These are phyloP conservation scores for Vitis hybrid DNA, from an alignment of 177 flowering plant species.

Conservation along the genomic window DNA sequence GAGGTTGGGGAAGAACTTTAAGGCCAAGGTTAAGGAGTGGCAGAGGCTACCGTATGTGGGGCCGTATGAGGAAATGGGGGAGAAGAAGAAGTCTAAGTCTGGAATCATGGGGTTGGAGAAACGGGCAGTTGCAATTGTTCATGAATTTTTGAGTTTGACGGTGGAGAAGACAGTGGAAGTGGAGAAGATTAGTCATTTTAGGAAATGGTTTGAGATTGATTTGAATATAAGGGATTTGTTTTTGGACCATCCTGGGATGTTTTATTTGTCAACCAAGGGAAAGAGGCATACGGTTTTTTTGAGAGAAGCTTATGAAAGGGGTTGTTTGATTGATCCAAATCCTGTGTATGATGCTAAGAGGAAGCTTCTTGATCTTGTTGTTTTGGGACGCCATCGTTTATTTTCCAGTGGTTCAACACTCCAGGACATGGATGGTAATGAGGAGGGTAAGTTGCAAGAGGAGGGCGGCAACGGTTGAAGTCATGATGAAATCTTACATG, in stretches of 20 bases:
- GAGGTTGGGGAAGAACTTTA: slow-evolving; percentile 70
- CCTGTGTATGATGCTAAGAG: slow-evolving; percentile 75
- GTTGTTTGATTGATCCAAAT: slow-evolving; percentile 64
- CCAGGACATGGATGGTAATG: too few relatives aligned
- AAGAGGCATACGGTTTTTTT: slow-evolving; percentile 75
- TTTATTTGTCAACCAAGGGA: slow-evolving; percentile 82
- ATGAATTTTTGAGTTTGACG: slow-evolving; percentile 88
- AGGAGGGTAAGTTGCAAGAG: too few relatives aligned
- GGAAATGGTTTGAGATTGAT: slow-evolving; percentile 82
- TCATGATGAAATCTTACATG: too few relatives aligned
- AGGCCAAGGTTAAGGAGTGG: slow-evolving; percentile 81
- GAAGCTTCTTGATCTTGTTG: slow-evolving; percentile 81
- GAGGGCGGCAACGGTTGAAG: too few relatives aligned
- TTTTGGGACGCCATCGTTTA: slow-evolving; percentile 61
- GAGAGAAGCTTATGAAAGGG: slow-evolving; percentile 88
- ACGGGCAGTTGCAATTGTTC: slow-evolving; percentile 79
- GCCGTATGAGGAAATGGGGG: slow-evolving; percentile 61
- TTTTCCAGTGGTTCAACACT: too few relatives aligned
- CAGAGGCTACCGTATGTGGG: slow-evolving; percentile 68
- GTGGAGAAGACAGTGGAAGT: slow-evolving; percentile 98
- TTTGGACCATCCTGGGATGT: slow-evolving; percentile 87
- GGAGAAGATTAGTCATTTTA: slow-evolving; percentile 92
- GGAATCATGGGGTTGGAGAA: slow-evolving; percentile 62
- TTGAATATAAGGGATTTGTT: slow-evolving; percentile 85
- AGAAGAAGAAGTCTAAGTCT: slow-evolving; percentile 34